Evolutionary conservation across 225 moss, liverwort and hornwort genomes (phyloP).

Genomic region (Sphagnum tenellum): DNA sequence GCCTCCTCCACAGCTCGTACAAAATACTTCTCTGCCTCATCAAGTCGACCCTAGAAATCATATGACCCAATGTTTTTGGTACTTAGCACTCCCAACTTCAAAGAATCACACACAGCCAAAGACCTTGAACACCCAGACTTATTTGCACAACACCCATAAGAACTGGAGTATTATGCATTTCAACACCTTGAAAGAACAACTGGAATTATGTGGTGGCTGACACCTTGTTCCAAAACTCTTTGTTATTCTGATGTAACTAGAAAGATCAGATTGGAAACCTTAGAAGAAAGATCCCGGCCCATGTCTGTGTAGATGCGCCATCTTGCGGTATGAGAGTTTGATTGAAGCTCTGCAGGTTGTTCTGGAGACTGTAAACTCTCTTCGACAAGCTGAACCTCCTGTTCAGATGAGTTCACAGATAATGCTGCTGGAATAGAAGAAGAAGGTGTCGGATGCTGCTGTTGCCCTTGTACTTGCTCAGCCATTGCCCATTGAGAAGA

Average conservation of each 20-base stretch:
- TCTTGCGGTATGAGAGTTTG: conserved; percentile 91
- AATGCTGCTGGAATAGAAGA: conserved; percentile 7
- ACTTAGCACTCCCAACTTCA: neutral
- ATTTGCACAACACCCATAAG: no score
- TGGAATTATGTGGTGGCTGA: no score
- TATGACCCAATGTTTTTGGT: neutral
- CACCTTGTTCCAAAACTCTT: neutral
- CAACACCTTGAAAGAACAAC: no score
- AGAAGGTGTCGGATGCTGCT: neutral
- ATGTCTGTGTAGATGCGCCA: conserved; percentile 96
- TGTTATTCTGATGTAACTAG: neutral
- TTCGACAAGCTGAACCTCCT: conserved; percentile 51
- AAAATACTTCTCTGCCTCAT: conserved; percentile 78
- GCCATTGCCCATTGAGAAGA: conserved; percentile 14
- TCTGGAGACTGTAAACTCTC: conserved; percentile 44
- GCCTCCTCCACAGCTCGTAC: conserved; percentile 71
- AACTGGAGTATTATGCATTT: no score
- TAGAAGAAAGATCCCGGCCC: conserved; percentile 83
- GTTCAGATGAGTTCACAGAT: conserved; percentile 27
- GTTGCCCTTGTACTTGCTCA: conserved; percentile 32
- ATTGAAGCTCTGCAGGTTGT: conserved; percentile 35
- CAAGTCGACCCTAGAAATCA: conserved; percentile 54
- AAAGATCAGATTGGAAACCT: conserved; percentile 23
- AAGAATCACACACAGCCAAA: neutral
- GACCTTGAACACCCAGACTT: neutral